Evolutionary conservation across 1,284 basidiomycete species (phyloP), one percentile per base, ranked within the genome.

Genomic region (Sporisorium graminicola): DNA sequence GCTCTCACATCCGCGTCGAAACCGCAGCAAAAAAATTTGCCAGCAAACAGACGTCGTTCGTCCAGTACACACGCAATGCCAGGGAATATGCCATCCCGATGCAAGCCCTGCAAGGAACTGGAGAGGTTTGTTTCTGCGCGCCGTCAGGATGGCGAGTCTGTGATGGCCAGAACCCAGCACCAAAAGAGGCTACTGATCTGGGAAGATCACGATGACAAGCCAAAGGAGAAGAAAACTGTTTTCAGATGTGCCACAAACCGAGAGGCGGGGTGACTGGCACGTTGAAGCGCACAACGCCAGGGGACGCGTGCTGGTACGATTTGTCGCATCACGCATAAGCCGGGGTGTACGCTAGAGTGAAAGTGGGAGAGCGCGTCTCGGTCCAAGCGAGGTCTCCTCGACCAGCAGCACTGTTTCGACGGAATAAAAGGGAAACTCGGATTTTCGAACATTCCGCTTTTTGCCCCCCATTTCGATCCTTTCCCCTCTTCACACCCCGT

Each of bases 361-460:
- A 29, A 27, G 13, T 27, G 26, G 26, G 26, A 16, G 7, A 26
- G 18, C 50, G 47, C 58, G 58, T 59, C 40, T 42, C 24, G 24
- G 26, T 12, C 22, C 44, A 20, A 37, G 46, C 18, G 20, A 1
- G 9, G 26, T 2, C 8, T 37, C 37, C 18, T 40, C n/a, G 37
- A 47, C 2, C 54, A 47, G 33, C 54, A 47, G 33, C 57, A 51
- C 52, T 46, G 22, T n/a, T 42, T 62, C 35, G 53, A 54, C 46
- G 47, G 35, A 70, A 70, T 70, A 70, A 70, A 70, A 70, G 18
- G 58, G 53, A 57, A 70, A 64, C 14, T 64, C 44, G 49, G 46
- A 58, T 56, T 46, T 52, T 31, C 8, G 31, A 35, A n/a, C 26
- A 9, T 14, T 52, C 43, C 18, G 22, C 29, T 26, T 27, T 26